These are phyloP conservation scores for Aquilaria malaccensis DNA, from an alignment of 345 rosid species.

Conservation along the genomic window DNA sequence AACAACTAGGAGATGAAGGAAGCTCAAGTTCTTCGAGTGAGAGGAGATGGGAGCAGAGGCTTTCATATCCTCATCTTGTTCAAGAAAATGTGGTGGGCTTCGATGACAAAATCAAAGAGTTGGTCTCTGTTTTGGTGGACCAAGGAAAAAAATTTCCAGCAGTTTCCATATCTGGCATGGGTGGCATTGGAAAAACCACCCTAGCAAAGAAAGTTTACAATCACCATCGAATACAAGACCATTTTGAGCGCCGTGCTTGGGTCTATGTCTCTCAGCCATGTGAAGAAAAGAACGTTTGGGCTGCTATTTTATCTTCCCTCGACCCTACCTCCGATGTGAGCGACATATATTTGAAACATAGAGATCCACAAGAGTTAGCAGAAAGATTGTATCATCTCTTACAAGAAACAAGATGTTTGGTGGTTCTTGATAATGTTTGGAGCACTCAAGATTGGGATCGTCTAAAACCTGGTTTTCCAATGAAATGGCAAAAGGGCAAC, in stretches of 20 bases:
- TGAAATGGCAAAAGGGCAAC: slow-evolving; percentile 10
- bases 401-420: slow-evolving; percentile 20
- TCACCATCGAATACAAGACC: slow-evolving; percentile 13
- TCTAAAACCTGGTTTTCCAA: slow-evolving; percentile 25
- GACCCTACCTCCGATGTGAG: neutral
- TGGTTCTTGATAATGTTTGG: slow-evolving; percentile 39
- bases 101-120: slow-evolving; percentile 4
- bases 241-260: slow-evolving; percentile 29
- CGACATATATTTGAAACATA: slow-evolving; percentile 18
- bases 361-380: slow-evolving; percentile 9
- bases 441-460: slow-evolving; percentile 20
- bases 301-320: slow-evolving; percentile 12
- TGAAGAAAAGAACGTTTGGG: slow-evolving; percentile 18
- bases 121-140: slow-evolving; percentile 14
- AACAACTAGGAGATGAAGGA: too few species aligned
- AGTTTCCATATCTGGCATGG: neutral
- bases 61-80: slow-evolving; percentile 17
- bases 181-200: slow-evolving; percentile 14
- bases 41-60: slow-evolving; percentile 11
- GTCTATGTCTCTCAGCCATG: slow-evolving; percentile 30
- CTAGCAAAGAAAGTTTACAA: slow-evolving; percentile 28
- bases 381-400: slow-evolving; percentile 13
- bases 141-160: slow-evolving; percentile 3
- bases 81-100: slow-evolving; percentile 24
- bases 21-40: too few species aligned